Base-by-base conservation (phyloP, 2,329 filamentous ascomycete genomes). In the Drechslerella dactyloides region DNA sequence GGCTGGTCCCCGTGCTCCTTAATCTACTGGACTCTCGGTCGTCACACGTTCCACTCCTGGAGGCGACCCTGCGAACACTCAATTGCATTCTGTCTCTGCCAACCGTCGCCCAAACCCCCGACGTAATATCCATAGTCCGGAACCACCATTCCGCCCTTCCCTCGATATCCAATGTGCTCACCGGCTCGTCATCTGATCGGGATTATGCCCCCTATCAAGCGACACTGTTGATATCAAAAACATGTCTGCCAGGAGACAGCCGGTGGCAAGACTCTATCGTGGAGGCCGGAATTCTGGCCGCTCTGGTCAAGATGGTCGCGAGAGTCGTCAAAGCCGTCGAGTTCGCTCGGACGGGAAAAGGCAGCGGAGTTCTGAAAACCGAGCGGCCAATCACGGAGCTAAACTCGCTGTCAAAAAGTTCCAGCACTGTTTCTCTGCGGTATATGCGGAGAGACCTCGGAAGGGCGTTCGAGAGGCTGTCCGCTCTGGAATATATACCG, bases 21-120 rank as follows among this genome's bases (percentile, higher is more conserved):
- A 82, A 85, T 75, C 86, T 87, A 69, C 81, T 92, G n/a, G 88
- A 89, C 44, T 87, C 89, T 0, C 81, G 80, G 64, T 84, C 86
- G 68, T 87, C 86, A 69, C 85, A 87, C 21, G 81, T 87, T 1
- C 85, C 87, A 75, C 84, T 96, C 54, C 84, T 90, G 23, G 82
- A 91, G 13, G 87, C 90, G 24, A 87, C 91, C 6, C 84, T 99
- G 51, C 87, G 88, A 73, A 86, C 89, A 2, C 81, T 97, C 56
- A 88, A 87, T 74, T 87, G 75, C 27, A 75, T 77, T 30, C 59
- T 76, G 35, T 73, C 68, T 5, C 62, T 73, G 19, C 68, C 68
- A 8, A 30, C 23, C 8, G 50, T 56, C 21, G 48, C 24, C 19
- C 55, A 61, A 40, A 56, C 42, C 19, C 27, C 50, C 33, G 60